A percentile compares a stretch with the other conserved stretches of the same genome.
Evolutionary conservation across 2,329 filamentous ascomycete species (phyloP).

Genomic region (Pseudogymnoascus sp.): DNA sequence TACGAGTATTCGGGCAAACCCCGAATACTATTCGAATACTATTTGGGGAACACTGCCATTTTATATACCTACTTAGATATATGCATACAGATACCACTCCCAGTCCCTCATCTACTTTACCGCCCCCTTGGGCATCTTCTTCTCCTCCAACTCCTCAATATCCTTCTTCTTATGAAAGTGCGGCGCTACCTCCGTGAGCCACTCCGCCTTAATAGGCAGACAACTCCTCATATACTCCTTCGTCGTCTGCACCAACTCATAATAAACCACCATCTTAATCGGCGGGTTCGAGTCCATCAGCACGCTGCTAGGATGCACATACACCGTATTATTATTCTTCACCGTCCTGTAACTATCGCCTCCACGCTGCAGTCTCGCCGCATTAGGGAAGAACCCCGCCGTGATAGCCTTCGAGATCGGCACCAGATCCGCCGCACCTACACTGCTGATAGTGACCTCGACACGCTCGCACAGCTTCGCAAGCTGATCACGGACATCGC

Average conservation of each 20-base stretch:
- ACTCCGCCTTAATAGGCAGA: constrained; percentile 75
- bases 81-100: not conserved
- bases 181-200: constrained; percentile 83
- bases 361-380: constrained; percentile 71
- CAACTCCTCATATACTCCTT: constrained; percentile 92
- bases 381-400: constrained; percentile 90
- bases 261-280: constrained; percentile 77
- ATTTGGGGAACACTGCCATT: too few relatives aligned
- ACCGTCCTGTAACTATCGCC: constrained; percentile 87
- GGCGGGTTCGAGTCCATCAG: constrained; percentile 71
- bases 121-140: constrained; percentile 58
- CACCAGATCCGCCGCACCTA: constrained; percentile 62
- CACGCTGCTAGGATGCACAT: constrained; percentile 83
- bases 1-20: too few relatives aligned
- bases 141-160: constrained; percentile 72
- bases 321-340: constrained; percentile 82
- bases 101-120: not conserved
- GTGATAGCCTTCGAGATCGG: constrained; percentile 85
- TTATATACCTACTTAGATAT: not conserved
- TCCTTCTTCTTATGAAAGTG: constrained; percentile 94
- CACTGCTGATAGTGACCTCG: constrained; percentile 66
- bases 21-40: too few relatives aligned
- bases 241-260: constrained; percentile 71
- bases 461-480: constrained; percentile 88
- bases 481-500: constrained; percentile 89